Evolutionary conservation across 768 basidiomycete genomes (phyloP).

Genomic region (Dentipellis fragilis): DNA sequence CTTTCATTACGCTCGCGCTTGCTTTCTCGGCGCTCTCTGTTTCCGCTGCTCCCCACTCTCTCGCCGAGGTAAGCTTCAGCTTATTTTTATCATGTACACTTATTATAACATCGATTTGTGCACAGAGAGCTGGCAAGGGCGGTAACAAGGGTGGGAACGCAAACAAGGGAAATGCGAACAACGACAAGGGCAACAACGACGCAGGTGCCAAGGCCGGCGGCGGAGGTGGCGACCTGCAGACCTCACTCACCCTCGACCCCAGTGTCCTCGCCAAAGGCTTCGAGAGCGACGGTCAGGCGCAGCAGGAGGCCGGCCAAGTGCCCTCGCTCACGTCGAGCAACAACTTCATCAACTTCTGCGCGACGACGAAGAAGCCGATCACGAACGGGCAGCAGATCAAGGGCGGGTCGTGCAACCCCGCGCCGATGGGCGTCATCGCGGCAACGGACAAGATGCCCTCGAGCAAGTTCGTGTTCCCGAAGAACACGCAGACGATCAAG

Average conservation of each 20-base stretch:
- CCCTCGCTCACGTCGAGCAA: conserved; percentile 42
- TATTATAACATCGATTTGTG: neutral
- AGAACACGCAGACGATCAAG: conserved; percentile 30
- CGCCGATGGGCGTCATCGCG: conserved; percentile 34
- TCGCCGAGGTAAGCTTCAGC: neutral
- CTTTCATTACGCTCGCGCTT: conserved; percentile 14
- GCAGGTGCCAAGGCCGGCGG: neutral
- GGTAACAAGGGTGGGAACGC: neutral
- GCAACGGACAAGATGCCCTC: conserved; percentile 35
- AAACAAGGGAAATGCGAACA: neutral
- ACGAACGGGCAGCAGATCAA: conserved; percentile 35
- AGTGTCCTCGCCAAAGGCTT: conserved; percentile 35
- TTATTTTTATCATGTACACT: neutral
- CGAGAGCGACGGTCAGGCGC: conserved; percentile 38
- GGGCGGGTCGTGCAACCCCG: conserved; percentile 28
- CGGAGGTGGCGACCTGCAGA: conserved; percentile 13
- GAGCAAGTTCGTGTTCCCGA: conserved; percentile 31
- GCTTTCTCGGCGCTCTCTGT: conserved; percentile 18
- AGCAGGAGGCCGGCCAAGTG: conserved; percentile 30
- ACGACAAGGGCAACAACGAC: neutral
- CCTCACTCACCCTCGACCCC: conserved; percentile 26
- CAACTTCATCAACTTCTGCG: conserved; percentile 61
- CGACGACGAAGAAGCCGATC: conserved; percentile 23
- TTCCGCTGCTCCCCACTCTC: conserved; percentile 7
- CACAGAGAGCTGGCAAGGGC: neutral